These are phyloP conservation scores for Triticum timopheevii DNA, from an alignment of 176 grass and related monocot species.

Conservation along the genomic window DNA sequence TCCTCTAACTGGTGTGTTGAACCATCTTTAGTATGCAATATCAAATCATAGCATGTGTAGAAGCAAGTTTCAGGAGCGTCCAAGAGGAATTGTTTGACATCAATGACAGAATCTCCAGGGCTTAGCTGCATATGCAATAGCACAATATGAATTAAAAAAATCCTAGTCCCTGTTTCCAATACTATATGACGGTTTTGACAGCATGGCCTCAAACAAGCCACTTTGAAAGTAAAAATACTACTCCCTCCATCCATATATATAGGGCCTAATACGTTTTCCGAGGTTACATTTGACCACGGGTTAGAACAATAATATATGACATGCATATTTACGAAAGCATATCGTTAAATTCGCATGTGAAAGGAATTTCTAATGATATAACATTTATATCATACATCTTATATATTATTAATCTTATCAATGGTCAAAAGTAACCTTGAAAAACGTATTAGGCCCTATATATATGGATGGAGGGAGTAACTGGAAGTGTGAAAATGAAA, in stretches of 20 bases:
- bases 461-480: too few species aligned
- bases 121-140: constrained; percentile 68
- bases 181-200: neutral
- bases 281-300: too few species aligned
- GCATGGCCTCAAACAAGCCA: neutral
- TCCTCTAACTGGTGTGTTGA: constrained; percentile 85
- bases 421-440: too few species aligned
- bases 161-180: neutral
- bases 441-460: too few species aligned
- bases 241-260: too few species aligned
- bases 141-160: constrained; percentile 8
- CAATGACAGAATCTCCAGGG: constrained; percentile 92
- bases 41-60: constrained; percentile 92
- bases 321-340: too few species aligned
- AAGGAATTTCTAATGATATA: too few species aligned
- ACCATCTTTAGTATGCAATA: constrained; percentile 83
- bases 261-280: too few species aligned
- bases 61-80: constrained; percentile 98
- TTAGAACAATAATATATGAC: too few species aligned
- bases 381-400: too few species aligned
- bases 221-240: neutral
- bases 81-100: constrained; percentile 94
- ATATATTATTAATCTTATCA: too few species aligned
- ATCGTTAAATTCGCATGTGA: too few species aligned
- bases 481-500: neutral